Conservation (phyloP, 179 eudicot species). For the Camellia oleifera region DNA sequence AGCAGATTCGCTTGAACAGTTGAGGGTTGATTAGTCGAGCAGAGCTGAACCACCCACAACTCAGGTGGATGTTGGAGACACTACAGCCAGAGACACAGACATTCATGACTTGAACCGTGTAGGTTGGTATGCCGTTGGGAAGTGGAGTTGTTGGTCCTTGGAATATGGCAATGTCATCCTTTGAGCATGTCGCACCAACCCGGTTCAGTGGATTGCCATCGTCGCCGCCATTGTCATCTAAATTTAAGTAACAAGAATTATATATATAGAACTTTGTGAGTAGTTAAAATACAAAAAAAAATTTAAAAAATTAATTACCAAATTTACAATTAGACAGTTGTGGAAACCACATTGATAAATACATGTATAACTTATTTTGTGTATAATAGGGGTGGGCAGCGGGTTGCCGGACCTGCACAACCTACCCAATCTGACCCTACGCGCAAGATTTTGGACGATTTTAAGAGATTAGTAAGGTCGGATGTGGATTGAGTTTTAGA, state of each 20-base stretch:
- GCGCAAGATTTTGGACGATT: too few species aligned
- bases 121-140: slow-evolving; percentile 57
- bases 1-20: slow-evolving; percentile 37
- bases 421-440: too few species aligned
- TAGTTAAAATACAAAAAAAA: too few species aligned
- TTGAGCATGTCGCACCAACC: slow-evolving; percentile 27
- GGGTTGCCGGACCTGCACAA: too few species aligned
- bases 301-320: too few species aligned
- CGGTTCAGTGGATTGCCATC: slow-evolving; percentile 3
- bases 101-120: slow-evolving; percentile 42
- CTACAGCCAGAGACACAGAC: slow-evolving; percentile 37
- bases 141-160: slow-evolving; percentile 46
- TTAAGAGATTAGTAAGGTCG: too few species aligned
- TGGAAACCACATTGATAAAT: too few species aligned
- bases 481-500: too few species aligned
- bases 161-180: slow-evolving; percentile 33
- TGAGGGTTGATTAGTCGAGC: slow-evolving; percentile 47
- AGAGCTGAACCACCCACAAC: slow-evolving; percentile 77
- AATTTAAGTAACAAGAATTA: not conserved
- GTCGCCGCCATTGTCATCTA: not conserved
- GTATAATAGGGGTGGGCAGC: too few species aligned
- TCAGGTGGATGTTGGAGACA: slow-evolving; percentile 53
- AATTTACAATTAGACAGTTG: too few species aligned
- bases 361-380: too few species aligned
- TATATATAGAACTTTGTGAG: too few species aligned